Conservation (phyloP, 306 rosid species). For the Cotoneaster glaucophyllus region DNA sequence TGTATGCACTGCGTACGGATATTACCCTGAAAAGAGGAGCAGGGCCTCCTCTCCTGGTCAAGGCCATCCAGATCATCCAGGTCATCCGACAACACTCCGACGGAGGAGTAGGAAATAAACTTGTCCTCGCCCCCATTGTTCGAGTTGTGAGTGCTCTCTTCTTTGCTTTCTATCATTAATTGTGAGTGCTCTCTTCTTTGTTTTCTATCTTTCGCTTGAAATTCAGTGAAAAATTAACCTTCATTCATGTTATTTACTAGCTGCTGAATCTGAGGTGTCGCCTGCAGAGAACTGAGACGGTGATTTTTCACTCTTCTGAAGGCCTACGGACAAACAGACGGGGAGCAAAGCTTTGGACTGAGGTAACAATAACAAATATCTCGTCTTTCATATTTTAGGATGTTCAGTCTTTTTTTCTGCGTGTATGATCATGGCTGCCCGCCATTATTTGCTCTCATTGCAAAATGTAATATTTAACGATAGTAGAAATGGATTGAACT, state of each 20-base stretch:
- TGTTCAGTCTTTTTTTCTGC: slow-evolving; percentile 40
- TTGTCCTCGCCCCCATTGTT: slow-evolving; percentile 91
- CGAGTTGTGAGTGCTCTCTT: slow-evolving; percentile 57
- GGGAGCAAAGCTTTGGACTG: too few relatives aligned
- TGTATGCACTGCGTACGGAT: too few relatives aligned
- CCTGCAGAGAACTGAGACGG: too few relatives aligned
- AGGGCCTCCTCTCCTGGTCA: not conserved
- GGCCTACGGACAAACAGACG: too few relatives aligned
- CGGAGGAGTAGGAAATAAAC: slow-evolving; percentile 57
- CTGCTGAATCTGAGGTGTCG: slow-evolving; percentile 39
- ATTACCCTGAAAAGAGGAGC: not conserved
- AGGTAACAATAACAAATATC: too few relatives aligned
- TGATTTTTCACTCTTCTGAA: too few relatives aligned
- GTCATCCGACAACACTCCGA: not conserved
- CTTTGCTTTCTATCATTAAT: not conserved
- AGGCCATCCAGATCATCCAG: not conserved
- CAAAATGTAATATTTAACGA: slow-evolving; percentile 22
- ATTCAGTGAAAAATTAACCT: not conserved
- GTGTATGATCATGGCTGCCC: slow-evolving; percentile 23
- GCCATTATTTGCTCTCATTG: slow-evolving; percentile 25
- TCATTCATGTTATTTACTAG: slow-evolving; percentile 10
- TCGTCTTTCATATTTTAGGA: slow-evolving; percentile 4
- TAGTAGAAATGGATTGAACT: slow-evolving; percentile 39
- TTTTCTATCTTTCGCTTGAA: not conserved
- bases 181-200: too few relatives aligned